Percentiles rank a stretch among this genome's conserved stretches.
These are phyloP conservation scores for Cucumis melo DNA, from an alignment of 306 rosid genomes.

Conservation along the genomic window DNA sequence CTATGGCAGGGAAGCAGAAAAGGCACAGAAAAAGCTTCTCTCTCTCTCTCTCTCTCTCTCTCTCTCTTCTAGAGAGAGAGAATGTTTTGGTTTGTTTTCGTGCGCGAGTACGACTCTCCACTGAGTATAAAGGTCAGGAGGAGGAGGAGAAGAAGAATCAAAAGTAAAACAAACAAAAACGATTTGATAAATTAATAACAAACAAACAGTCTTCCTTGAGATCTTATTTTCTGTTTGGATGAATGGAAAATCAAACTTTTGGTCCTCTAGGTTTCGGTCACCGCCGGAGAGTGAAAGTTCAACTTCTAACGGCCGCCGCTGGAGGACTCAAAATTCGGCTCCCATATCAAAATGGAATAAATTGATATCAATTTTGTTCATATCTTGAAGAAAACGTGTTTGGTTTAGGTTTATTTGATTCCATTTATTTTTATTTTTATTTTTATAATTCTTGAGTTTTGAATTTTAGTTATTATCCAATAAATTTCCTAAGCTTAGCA, in stretches of 20 bases:
- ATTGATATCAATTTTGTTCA: neutral
- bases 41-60: neutral
- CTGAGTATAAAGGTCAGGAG: neutral
- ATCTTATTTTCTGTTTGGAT: neutral
- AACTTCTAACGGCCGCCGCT: neutral
- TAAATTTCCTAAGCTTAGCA: no score
- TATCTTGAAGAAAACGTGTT: neutral
- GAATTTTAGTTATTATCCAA: neutral
- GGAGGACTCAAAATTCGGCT: neutral
- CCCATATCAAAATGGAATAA: neutral
- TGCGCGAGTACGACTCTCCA: constrained; percentile 6
- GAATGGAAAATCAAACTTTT: neutral
- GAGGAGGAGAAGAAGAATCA: neutral
- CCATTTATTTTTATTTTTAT: neutral
- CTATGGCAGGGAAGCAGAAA: neutral
- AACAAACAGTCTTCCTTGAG: neutral
- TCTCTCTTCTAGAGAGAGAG: neutral
- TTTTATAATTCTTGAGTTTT: neutral
- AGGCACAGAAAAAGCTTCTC: neutral
- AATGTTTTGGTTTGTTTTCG: neutral
- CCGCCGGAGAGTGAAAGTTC: neutral
- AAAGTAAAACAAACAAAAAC: neutral
- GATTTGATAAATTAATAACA: neutral
- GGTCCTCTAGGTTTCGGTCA: neutral
- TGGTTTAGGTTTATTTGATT: neutral